Percentiles rank a stretch among this genome's conserved stretches.
Evolutionary conservation across 768 basidiomycete species (phyloP).

Genomic region (Leccinellum albellum): DNA sequence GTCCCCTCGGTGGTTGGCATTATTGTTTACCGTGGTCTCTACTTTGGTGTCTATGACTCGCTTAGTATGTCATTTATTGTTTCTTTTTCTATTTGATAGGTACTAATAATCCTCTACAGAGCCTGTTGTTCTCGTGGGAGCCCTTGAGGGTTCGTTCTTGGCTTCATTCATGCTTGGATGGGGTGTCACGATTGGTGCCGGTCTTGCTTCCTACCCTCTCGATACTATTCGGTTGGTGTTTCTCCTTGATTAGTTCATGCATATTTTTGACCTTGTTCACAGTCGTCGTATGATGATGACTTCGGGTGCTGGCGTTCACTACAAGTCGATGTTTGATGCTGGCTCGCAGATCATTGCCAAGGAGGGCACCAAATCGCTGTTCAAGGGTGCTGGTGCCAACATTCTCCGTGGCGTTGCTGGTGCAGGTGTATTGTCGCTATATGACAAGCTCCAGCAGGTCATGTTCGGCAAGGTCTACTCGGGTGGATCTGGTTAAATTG

Average conservation of each 20-base stretch:
- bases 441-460: conserved; percentile 96
- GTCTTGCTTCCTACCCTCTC: conserved; percentile 95
- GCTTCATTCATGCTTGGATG: conserved; percentile 97
- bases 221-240: conserved; percentile 75
- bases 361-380: conserved; percentile 93
- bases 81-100: conserved; percentile 20
- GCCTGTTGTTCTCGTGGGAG: conserved; percentile 95
- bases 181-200: conserved; percentile 99
- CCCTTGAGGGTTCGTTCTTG: conserved; percentile 93
- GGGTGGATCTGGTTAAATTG: conserved; percentile 56
- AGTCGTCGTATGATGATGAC: conserved; percentile 99
- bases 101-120: conserved; percentile 44
- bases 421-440: conserved; percentile 98
- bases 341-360: conserved; percentile 91
- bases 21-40: conserved; percentile 99
- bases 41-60: conserved; percentile 96
- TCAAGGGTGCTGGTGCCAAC: conserved; percentile 98
- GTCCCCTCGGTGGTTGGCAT: conserved; percentile 99
- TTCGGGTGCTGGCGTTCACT: conserved; percentile 90
- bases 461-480: conserved; percentile 99
- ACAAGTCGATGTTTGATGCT: conserved; percentile 99
- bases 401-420: conserved; percentile 99
- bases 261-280: conserved; percentile 20
- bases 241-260: neutral
- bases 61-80: conserved; percentile 60